These are phyloP conservation scores for Brassica balearica DNA, from an alignment of 441 rosid species.

Conservation along the genomic window DNA sequence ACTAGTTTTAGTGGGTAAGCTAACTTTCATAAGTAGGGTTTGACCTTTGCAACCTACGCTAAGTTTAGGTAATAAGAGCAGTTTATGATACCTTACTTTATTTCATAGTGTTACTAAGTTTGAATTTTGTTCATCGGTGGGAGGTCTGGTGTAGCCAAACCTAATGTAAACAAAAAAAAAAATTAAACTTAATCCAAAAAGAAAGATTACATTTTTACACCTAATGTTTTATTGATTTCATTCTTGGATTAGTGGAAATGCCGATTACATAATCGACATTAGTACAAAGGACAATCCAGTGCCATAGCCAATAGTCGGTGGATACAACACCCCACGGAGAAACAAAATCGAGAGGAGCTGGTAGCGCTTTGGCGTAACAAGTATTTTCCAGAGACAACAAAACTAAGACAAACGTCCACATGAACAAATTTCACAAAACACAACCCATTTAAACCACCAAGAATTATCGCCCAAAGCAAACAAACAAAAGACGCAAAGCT, in stretches of 20 bases:
- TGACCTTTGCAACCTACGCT: conserved; percentile 15
- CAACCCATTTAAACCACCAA: neutral
- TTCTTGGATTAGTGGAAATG: neutral
- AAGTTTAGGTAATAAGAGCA: conserved; percentile 11
- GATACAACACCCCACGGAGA: neutral
- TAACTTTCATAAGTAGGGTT: conserved; percentile 1
- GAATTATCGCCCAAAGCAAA: neutral
- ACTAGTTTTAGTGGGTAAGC: neutral
- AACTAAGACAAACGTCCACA: neutral
- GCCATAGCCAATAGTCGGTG: neutral
- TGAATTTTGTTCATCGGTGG: neutral
- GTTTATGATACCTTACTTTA: neutral
- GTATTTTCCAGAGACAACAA: neutral
- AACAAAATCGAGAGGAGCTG: neutral
- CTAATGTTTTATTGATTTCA: neutral
- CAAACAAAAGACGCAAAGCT: neutral
- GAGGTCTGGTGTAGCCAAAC: neutral
- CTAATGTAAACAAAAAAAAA: neutral
- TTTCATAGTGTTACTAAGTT: neutral
- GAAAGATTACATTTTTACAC: neutral
- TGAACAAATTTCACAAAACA: neutral
- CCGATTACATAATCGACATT: neutral
- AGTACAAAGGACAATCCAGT: neutral
- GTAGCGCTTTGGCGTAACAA: neutral
- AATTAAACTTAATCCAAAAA: no score